Evolutionary conservation across 2,329 filamentous ascomycete species (phyloP).

Genomic region (Aspergillus proliferans): DNA sequence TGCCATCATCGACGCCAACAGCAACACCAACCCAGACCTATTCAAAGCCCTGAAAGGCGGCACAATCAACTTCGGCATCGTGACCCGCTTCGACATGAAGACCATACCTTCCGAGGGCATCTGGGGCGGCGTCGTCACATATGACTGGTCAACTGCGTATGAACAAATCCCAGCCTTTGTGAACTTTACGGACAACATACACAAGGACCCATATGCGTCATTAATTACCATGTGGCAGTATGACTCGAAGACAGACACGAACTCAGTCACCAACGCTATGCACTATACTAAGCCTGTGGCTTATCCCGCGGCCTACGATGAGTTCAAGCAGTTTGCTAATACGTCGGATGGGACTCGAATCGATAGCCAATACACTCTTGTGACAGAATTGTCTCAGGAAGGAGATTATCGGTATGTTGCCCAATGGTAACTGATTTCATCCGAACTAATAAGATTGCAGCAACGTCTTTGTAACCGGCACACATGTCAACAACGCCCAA

Average conservation of each 20-base stretch:
- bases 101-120: constrained; percentile 11
- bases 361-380: constrained; percentile 12
- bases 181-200: constrained; percentile 14
- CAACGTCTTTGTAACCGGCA: constrained; percentile 13
- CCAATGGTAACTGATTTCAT: too few relatives aligned
- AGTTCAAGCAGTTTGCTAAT: constrained; percentile 10
- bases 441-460: constrained; percentile 4
- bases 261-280: constrained; percentile 5
- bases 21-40: constrained; percentile 42
- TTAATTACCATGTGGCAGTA: constrained; percentile 38
- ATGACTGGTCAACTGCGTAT: constrained; percentile 10
- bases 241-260: constrained; percentile 11
- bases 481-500: constrained; percentile 14
- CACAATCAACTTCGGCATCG: constrained; percentile 50
- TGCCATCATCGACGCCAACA: constrained; percentile 42
- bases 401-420: constrained; percentile 10
- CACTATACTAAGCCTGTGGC: constrained; percentile 10
- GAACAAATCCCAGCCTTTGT: constrained; percentile 13
- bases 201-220: constrained; percentile 16
- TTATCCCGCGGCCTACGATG: constrained; percentile 6
- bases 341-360: constrained; percentile 10
- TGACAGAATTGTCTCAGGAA: constrained; percentile 14
- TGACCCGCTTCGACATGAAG: constrained; percentile 19
- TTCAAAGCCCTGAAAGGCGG: constrained; percentile 52
- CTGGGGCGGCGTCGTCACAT: constrained; percentile 19